Conservation (phyloP, 2,329 filamentous ascomycete species). For the Exophiala aquamarina region DNA sequence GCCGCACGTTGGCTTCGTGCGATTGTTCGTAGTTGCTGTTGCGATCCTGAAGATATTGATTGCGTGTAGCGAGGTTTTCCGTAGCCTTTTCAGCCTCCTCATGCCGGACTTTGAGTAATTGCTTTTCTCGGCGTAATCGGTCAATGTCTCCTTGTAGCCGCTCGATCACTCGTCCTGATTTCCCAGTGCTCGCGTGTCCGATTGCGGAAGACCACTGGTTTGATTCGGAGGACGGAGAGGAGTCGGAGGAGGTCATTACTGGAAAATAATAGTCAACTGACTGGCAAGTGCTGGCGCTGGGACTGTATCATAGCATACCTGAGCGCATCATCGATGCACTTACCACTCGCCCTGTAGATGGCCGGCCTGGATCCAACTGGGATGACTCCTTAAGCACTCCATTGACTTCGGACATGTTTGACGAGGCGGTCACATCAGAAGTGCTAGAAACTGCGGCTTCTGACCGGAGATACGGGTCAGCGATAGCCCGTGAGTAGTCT, state of each 20-base stretch:
- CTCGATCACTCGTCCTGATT: slow-evolving; percentile 52
- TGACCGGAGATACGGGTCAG: slow-evolving; percentile 10
- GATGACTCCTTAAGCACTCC: slow-evolving; percentile 25
- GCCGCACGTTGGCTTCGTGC: slow-evolving; percentile 47
- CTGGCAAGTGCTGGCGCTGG: not conserved
- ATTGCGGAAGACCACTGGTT: slow-evolving; percentile 51
- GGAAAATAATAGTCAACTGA: slow-evolving; percentile 1
- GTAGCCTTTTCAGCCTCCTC: slow-evolving; percentile 50
- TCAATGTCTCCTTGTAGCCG: slow-evolving; percentile 52
- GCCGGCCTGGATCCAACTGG: slow-evolving; percentile 18
- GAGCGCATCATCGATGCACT: slow-evolving; percentile 26
- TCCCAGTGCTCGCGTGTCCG: slow-evolving; percentile 49
- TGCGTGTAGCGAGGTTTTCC: slow-evolving; percentile 45
- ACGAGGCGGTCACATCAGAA: slow-evolving; percentile 13
- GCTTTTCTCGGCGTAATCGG: slow-evolving; percentile 47
- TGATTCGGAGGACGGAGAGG: slow-evolving; percentile 30
- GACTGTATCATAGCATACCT: slow-evolving; percentile 10
- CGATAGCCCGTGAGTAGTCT: not conserved
- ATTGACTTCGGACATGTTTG: slow-evolving; percentile 25
- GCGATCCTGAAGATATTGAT: slow-evolving; percentile 46
- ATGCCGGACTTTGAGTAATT: slow-evolving; percentile 43
- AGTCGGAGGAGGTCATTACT: slow-evolving; percentile 23
- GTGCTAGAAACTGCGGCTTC: slow-evolving; percentile 2
- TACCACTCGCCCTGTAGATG: slow-evolving; percentile 21
- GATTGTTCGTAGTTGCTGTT: slow-evolving; percentile 47